Evolutionary conservation across 345 rosid genomes (phyloP), one percentile per base, ranked within the genome.

Genomic region (Streptanthus diversifolius): DNA sequence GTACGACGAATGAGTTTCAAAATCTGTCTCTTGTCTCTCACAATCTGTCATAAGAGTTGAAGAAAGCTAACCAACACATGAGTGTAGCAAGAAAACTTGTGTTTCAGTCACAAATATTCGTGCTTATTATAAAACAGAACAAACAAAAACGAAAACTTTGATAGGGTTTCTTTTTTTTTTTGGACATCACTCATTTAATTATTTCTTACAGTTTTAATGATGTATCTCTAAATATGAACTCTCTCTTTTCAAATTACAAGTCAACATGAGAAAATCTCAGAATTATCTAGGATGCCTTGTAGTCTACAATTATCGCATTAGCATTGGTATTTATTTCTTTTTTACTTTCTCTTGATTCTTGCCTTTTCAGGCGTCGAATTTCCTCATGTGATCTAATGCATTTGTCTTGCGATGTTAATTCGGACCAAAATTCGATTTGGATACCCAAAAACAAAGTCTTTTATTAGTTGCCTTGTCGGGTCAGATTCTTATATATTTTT

Each of bases 1-100:
- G 61, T 87, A 82, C 25, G 82, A 83, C 19, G 85, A 85, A 73
- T 83, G 81, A 86, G 72, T 58, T 40, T 64, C 15, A 11, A 43
- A 48, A 29, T 47, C 9, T 37, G 7, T 21, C 32, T 22, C 2
- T 40, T 36, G 30, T 29, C 59, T 59, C 57, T 43, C 52, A 3
- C 25, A 17, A 39, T 54, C 67, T 56, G 27, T 33, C 60, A n/a
- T 39, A 47, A 68, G 52, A 83, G 80, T 81, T 77, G 63, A 71
- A 80, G 69, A 41, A 25, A 58, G 19, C 67, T 58, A 49, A 66
- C 67, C 27, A 74, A 51, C 30, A 10, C 29, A 29, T 53, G 56
- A 72, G 70, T 39, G 70, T 39, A n/a, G 47, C 24, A 62, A 72
- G 36, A 53, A 22, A 63, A 22, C 57, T 63, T 63, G 5, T 73